phyloP scores from a whole-genome alignment of 306 rosid genomes.

The Ochetophila trinervis region DNA sequence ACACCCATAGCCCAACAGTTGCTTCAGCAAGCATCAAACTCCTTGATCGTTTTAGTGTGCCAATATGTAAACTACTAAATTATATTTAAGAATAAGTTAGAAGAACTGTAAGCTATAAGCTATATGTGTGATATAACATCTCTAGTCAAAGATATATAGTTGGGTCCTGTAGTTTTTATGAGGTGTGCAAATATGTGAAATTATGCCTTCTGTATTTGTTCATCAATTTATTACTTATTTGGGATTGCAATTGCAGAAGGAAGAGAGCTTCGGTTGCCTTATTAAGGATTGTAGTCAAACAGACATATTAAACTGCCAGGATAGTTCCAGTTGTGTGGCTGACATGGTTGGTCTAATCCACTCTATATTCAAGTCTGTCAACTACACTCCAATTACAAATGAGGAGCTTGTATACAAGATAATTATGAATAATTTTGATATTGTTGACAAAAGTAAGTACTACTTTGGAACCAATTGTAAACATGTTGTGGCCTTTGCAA shows the following conservation, averaged over 20 bases:
- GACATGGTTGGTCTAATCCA: conserved; percentile 51
- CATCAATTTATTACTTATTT: too few relatives aligned
- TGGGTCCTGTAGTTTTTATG: neutral
- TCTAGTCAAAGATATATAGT: neutral
- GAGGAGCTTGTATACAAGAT: conserved; percentile 76
- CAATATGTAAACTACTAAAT: too few relatives aligned
- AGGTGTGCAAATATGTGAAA: neutral
- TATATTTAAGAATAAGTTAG: too few relatives aligned
- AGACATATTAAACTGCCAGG: conserved; percentile 12
- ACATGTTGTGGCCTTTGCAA: conserved; percentile 19
- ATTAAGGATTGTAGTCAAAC: conserved; percentile 21
- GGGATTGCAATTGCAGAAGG: conserved; percentile 37
- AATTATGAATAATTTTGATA: conserved; percentile 46
- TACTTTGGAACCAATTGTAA: conserved; percentile 8
- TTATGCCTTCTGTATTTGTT: neutral
- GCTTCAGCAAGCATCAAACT: too few relatives aligned
- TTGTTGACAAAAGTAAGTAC: conserved; percentile 53
- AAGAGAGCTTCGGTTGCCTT: conserved; percentile 22
- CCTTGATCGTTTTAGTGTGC: too few relatives aligned
- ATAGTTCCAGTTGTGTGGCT: conserved; percentile 32
- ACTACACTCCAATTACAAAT: conserved; percentile 53
- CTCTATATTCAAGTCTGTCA: conserved; percentile 46
- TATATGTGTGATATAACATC: too few relatives aligned
- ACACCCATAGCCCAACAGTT: too few relatives aligned
- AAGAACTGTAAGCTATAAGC: too few relatives aligned